phyloP scores from a whole-genome alignment of 441 rosid species.

The Euphorbia schlechtendalii region DNA sequence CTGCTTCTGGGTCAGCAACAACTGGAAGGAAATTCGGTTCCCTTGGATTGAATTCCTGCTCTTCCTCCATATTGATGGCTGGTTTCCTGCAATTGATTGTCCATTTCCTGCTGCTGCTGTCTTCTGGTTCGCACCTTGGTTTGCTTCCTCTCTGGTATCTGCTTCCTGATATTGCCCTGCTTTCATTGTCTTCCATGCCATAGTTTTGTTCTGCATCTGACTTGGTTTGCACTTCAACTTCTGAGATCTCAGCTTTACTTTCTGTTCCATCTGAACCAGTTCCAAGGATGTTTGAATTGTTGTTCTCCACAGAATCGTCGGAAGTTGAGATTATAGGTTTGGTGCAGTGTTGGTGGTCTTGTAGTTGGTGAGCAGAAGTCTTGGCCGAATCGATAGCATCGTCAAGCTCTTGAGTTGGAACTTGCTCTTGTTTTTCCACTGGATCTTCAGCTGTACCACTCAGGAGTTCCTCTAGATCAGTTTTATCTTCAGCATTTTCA shows the following conservation, averaged over 20 bases:
- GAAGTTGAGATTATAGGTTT: conserved; percentile 14
- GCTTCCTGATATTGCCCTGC: conserved; percentile 5
- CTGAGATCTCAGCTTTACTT: conserved; percentile 19
- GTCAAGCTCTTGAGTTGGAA: conserved; percentile 9
- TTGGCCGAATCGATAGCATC: conserved; percentile 14
- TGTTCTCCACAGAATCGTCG: conserved; percentile 23
- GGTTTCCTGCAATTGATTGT: conserved; percentile 31
- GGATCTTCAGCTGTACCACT: conserved; percentile 20
- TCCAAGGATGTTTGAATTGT: conserved; percentile 7
- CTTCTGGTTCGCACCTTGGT: conserved; percentile 27
- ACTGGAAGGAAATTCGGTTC: conserved; percentile 73
- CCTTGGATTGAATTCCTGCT: conserved; percentile 56
- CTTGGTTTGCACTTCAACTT: conserved; percentile 21
- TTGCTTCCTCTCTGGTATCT: conserved; percentile 20
- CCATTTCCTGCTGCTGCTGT: conserved; percentile 33
- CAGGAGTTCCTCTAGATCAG: conserved; percentile 12
- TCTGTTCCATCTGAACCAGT: conserved; percentile 13
- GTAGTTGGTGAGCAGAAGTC: conserved; percentile 12
- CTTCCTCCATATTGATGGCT: conserved; percentile 28
- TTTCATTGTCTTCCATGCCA: conserved; percentile 11
- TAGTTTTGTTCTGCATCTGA: conserved; percentile 20
- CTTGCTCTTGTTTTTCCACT: conserved; percentile 17
- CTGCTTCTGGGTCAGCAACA: conserved; percentile 54
- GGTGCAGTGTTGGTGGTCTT: conserved; percentile 20
- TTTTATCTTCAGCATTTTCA: conserved; percentile 14